Percentiles rank a stretch among this genome's conserved stretches.
These are phyloP conservation scores for Colletotrichum sp. DNA, from an alignment of 2,329 filamentous ascomycete genomes.

Conservation along the genomic window DNA sequence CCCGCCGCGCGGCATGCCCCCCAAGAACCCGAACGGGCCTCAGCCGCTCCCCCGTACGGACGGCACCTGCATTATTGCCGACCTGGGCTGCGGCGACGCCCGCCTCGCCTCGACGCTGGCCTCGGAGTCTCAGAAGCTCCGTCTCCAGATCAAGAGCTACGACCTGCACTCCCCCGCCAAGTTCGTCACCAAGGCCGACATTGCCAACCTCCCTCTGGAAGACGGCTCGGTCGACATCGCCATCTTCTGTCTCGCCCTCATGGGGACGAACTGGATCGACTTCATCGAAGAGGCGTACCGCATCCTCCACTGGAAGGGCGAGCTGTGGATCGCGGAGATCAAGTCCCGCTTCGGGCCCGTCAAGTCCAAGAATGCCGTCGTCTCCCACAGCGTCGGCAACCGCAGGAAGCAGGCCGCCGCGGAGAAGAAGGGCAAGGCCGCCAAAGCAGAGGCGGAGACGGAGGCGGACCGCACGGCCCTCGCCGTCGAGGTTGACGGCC, in stretches of 20 bases:
- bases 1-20: slow-evolving; percentile 23
- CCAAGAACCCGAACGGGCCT: slow-evolving; percentile 26
- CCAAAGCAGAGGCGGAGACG: slow-evolving; percentile 41
- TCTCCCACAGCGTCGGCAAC: slow-evolving; percentile 76
- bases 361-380: slow-evolving; percentile 41
- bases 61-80: slow-evolving; percentile 79
- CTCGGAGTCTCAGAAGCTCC: slow-evolving; percentile 67
- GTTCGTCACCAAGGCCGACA: slow-evolving; percentile 87
- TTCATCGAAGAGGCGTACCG: slow-evolving; percentile 97
- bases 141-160: slow-evolving; percentile 80
- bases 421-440: slow-evolving; percentile 48
- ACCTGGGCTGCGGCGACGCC: slow-evolving; percentile 93
- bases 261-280: slow-evolving; percentile 98
- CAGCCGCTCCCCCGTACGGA: slow-evolving; percentile 73
- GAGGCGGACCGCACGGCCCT: slow-evolving; percentile 58
- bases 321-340: slow-evolving; percentile 97
- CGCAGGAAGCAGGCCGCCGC: slow-evolving; percentile 57
- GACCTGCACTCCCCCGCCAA: slow-evolving; percentile 81
- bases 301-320: slow-evolving; percentile 89
- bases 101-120: slow-evolving; percentile 75
- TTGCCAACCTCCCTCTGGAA: slow-evolving; percentile 78
- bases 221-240: slow-evolving; percentile 83
- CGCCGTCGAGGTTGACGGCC: slow-evolving; percentile 74
- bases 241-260: slow-evolving; percentile 94
- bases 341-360: slow-evolving; percentile 81